Evolutionary conservation across 2,329 filamentous ascomycete genomes (phyloP), one percentile per base, ranked within the genome.

Genomic region (Neonectria neomacrospora): DNA sequence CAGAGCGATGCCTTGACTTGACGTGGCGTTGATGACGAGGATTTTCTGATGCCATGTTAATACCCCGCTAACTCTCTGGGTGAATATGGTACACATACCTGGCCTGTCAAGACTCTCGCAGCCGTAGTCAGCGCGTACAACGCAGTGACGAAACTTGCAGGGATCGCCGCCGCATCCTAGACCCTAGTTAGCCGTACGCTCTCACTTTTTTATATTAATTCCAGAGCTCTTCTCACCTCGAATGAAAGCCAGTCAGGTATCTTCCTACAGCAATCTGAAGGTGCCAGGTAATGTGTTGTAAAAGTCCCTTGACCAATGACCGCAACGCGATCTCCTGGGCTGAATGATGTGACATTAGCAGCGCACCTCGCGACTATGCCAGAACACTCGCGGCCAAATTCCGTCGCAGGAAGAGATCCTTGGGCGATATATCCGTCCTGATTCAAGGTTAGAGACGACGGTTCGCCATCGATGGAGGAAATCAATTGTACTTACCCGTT

Each of bases 211-310:
- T 45, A 54, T 54, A 47, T 48, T 1, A 32, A 37, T 3, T 26
- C 2, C 2, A 28, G 14, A 28, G 3, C 1, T 56, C n/a, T 34
- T 60, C 58, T 60, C 26, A 70, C 68, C 56, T 71, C 68, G 11
- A 71, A 71, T 26, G 68, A 68, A 12, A 71, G 60, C 67, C 62
- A 71, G 39, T 70, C 62, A 12, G 68, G 68, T 41, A 71, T 68
- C 53, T 63, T 71, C 1, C 42, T 63, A 14, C 68, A 71, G 9
- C 65, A 71, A 2, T 61, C 7, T 22, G 62, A 47, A 30, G 62
- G 65, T 12, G 68, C 58, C 12, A 71, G 12, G 53, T 71, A 71
- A 18, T 61, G 62, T 3, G 68, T 71, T 9, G 55, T 47, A 30
- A 71, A 71, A 16, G 68, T 71, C 1, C 68, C 68, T 18, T 71